phyloP scores from a whole-genome alignment of 2,329 filamentous ascomycete species.

The Stemphylium beticola region DNA sequence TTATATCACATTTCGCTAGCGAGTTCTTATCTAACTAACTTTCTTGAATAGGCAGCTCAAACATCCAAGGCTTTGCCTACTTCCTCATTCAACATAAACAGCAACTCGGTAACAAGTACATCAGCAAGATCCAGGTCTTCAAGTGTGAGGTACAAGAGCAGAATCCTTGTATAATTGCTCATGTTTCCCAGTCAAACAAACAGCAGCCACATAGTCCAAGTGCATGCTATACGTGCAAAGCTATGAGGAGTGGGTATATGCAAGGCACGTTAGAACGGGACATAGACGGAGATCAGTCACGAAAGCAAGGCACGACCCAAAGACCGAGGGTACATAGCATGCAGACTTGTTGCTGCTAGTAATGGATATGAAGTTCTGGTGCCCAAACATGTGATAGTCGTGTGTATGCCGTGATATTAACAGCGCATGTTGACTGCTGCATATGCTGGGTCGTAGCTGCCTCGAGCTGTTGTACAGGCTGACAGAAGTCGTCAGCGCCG shows the following conservation, averaged over 20 bases:
- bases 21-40: neutral
- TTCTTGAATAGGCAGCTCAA: slow-evolving; percentile 17
- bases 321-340: neutral
- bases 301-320: no score
- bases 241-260: neutral
- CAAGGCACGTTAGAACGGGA: no score
- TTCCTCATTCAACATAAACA: slow-evolving; percentile 29
- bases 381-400: neutral
- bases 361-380: no score
- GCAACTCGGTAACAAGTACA: slow-evolving; percentile 23
- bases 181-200: slow-evolving; percentile 13
- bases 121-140: slow-evolving; percentile 25
- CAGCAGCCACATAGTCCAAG: neutral
- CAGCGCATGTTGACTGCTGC: no score
- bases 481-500: no score
- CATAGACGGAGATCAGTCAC: no score
- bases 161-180: slow-evolving; percentile 22
- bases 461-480: no score
- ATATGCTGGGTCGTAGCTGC: no score
- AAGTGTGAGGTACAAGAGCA: slow-evolving; percentile 7
- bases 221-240: slow-evolving; percentile 7
- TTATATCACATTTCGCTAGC: no score
- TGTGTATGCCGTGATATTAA: neutral
- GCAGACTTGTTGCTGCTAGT: no score
- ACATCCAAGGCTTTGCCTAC: slow-evolving; percentile 26